phyloP scores from a whole-genome alignment of 164 flowering plant species.

The Kingdonia uniflora region DNA sequence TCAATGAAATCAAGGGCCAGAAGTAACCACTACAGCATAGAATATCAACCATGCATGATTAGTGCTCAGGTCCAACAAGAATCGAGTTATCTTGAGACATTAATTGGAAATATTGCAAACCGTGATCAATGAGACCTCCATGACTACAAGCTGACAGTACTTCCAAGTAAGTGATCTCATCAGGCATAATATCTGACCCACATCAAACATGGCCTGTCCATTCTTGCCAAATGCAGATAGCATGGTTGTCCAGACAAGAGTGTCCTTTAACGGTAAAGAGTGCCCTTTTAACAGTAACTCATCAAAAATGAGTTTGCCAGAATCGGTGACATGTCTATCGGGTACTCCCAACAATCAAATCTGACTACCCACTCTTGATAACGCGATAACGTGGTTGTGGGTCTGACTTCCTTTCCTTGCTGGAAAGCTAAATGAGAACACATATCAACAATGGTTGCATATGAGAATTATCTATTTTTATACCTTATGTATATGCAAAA shows the following conservation, averaged over 20 bases:
- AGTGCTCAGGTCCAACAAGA: constrained; percentile 13
- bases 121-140: constrained; percentile 12
- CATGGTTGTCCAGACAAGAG: constrained; percentile 19
- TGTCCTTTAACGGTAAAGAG: constrained; percentile 12
- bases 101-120: constrained; percentile 10
- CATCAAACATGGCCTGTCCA: constrained; percentile 16
- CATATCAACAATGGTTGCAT: constrained; percentile 13
- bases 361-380: constrained; percentile 15
- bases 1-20: constrained; percentile 13
- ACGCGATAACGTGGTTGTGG: constrained; percentile 15
- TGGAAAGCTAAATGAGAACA: constrained; percentile 11
- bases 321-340: constrained; percentile 15
- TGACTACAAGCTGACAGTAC: constrained; percentile 19
- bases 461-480: constrained; percentile 15
- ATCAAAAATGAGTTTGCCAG: constrained; percentile 14
- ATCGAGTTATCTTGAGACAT: constrained; percentile 11
- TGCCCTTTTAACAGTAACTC: too few relatives aligned
- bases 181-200: constrained; percentile 10
- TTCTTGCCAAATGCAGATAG: constrained; percentile 14
- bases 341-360: constrained; percentile 11
- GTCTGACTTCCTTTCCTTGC: constrained; percentile 18
- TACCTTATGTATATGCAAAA: constrained; percentile 5
- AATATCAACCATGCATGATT: constrained; percentile 22
- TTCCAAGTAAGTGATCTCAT: constrained; percentile 15
- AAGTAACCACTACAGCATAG: constrained; percentile 15